Evolutionary conservation across 2,329 filamentous ascomycete species (phyloP).

Genomic region (Xylariales sp.): DNA sequence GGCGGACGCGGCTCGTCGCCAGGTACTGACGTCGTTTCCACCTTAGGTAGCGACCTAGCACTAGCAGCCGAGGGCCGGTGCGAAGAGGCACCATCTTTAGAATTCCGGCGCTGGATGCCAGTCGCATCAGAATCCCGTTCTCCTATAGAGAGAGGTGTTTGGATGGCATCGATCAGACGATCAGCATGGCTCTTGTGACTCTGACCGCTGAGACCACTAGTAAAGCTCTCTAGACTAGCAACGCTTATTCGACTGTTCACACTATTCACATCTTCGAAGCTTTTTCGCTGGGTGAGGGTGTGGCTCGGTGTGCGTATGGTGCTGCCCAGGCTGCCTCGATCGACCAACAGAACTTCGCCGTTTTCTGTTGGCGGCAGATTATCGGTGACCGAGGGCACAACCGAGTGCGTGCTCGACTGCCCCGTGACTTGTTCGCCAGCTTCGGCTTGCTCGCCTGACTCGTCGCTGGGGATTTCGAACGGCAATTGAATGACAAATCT

Average conservation of each 20-base stretch:
- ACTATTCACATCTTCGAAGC: constrained; percentile 35
- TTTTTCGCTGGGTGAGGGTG: constrained; percentile 22
- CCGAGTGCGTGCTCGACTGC: constrained; percentile 16
- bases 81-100: constrained; percentile 11
- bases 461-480: constrained; percentile 58
- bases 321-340: constrained; percentile 33
- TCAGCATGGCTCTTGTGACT: constrained; percentile 62
- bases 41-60: constrained; percentile 11
- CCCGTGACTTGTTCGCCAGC: constrained; percentile 12
- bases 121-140: constrained; percentile 25
- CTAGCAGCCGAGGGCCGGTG: constrained; percentile 9
- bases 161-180: constrained; percentile 66
- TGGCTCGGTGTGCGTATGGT: constrained; percentile 15
- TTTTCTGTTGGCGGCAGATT: constrained; percentile 26
- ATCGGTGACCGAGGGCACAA: constrained; percentile 27
- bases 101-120: constrained; percentile 15
- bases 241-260: constrained; percentile 35
- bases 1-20: background rate
- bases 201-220: constrained; percentile 44
- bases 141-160: constrained; percentile 48
- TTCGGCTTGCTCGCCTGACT: constrained; percentile 24
- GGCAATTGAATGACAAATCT: constrained; percentile 76
- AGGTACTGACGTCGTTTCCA: background rate
- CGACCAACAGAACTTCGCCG: constrained; percentile 59
- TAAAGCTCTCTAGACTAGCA: constrained; percentile 26